phyloP scores from a whole-genome alignment of 805 yeast genomes.

The Millerozyma acaciae region DNA sequence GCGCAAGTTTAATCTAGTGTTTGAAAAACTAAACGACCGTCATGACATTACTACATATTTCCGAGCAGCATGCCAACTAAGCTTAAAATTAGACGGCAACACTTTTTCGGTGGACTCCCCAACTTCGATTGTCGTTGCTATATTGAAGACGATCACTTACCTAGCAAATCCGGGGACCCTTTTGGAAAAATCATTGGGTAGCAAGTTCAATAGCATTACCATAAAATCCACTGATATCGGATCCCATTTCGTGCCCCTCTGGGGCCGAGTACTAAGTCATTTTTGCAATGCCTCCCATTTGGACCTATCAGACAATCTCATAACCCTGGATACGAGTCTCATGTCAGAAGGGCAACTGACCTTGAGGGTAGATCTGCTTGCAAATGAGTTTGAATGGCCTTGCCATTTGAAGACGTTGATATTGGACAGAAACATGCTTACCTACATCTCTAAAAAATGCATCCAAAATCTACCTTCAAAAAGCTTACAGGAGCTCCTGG shows the following conservation, averaged over 20 bases:
- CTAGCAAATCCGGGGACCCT: slow-evolving; percentile 13
- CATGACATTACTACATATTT: slow-evolving; percentile 12
- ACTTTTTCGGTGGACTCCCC: slow-evolving; percentile 27
- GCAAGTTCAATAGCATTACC: slow-evolving; percentile 18
- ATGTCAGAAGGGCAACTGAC: slow-evolving; percentile 2
- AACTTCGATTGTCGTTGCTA: slow-evolving; percentile 25
- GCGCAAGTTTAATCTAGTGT: slow-evolving; percentile 14
- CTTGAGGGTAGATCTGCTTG: slow-evolving; percentile 4
- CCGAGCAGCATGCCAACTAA: slow-evolving; percentile 14
- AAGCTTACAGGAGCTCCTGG: slow-evolving; percentile 20
- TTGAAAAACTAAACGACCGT: slow-evolving; percentile 13
- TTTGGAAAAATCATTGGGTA: slow-evolving; percentile 9
- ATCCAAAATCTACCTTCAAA: slow-evolving; percentile 21
- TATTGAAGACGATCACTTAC: slow-evolving; percentile 25
- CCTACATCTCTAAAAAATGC: slow-evolving; percentile 14
- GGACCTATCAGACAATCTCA: slow-evolving; percentile 24
- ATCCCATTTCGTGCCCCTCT: slow-evolving; percentile 22
- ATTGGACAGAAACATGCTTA: slow-evolving; percentile 24
- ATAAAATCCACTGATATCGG: slow-evolving; percentile 35
- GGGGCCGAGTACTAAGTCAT: slow-evolving; percentile 27
- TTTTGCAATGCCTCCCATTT: slow-evolving; percentile 19
- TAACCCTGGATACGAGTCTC: slow-evolving; percentile 7
- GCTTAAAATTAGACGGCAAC: slow-evolving; percentile 25
- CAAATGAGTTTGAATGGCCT: slow-evolving; percentile 17
- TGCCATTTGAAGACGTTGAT: slow-evolving; percentile 16